Base-by-base conservation (phyloP, 306 rosid species). In the Medicago lupulina region DNA sequence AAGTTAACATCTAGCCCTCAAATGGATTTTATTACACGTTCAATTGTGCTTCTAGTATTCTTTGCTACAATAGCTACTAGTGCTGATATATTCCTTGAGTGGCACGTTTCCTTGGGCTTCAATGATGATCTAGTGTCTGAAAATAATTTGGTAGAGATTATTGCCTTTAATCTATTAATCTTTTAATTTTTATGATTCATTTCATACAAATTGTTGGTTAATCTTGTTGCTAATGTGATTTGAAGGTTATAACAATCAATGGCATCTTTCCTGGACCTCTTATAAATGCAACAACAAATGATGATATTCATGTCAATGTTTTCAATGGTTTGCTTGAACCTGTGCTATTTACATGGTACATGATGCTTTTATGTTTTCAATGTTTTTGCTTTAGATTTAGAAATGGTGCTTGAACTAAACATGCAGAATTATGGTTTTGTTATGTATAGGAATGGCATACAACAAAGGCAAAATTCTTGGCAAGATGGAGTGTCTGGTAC, bases 401-500 rank as follows among this genome's bases (percentile, higher is more conserved):
- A 57, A 57, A 57, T 19, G 3, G 3, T 4, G 1, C 62, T 34
- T 67, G 76, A 14, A 63, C 6, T 55, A 41, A 77, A 31, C 16
- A 17, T 7, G 8, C 7, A 54, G 12, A 44, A 64, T 54, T 6
- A 13, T 81, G 81, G 73, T 40, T 55, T 13, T 72, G 73, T 40
- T 19, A 18, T 54, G 61, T 4, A 9, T 73, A 95, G 97, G 97
- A 90, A 95, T 89, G 97, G 97, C 12, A 92, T 95, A 64, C 87
- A 92, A 4, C 97, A 95, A 82, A 88, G 93, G 85, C 81, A 85
- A 57, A 82, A 92, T 80, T 92, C 98, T 76, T 92, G 97, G 99
- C 91, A 95, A 88, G 97, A 95, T 86, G 97, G 99, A 44, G 97
- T 95, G 21, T 89, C 97, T 0, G 97, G 98, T 39, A 90, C 93